Evolutionary conservation across 352 stramenopile species (phyloP).

Genomic region (Pythium sp.): DNA sequence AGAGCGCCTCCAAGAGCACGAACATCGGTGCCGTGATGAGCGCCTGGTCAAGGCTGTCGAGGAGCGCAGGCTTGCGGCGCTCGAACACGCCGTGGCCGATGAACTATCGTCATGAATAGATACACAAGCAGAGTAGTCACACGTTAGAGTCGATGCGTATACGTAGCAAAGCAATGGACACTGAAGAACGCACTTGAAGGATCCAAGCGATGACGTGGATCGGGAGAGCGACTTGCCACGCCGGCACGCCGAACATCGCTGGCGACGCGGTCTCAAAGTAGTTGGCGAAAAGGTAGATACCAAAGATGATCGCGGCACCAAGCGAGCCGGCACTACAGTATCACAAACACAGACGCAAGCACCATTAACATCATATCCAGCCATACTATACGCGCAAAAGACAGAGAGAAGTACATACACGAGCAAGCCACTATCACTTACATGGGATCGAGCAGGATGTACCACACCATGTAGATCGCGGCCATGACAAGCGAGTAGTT

Average conservation of each 20-base stretch:
- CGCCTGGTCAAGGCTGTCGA: slow-evolving; percentile 59
- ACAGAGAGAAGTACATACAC: background rate
- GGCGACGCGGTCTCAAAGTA: slow-evolving; percentile 24
- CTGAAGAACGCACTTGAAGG: slow-evolving; percentile 23
- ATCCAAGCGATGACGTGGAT: slow-evolving; percentile 50
- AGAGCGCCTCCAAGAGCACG: slow-evolving; percentile 52
- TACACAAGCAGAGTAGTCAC: background rate
- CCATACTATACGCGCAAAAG: slow-evolving; percentile 1
- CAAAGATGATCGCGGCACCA: slow-evolving; percentile 32
- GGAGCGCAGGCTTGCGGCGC: slow-evolving; percentile 50
- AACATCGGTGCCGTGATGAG: slow-evolving; percentile 59
- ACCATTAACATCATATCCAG: background rate
- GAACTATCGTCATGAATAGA: slow-evolving; percentile 25
- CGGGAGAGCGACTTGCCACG: slow-evolving; percentile 34
- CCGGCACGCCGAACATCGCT: slow-evolving; percentile 20
- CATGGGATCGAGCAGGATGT: slow-evolving; percentile 41
- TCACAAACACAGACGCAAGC: background rate
- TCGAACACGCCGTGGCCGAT: slow-evolving; percentile 63
- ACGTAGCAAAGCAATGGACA: background rate
- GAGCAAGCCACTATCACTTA: slow-evolving; percentile 11
- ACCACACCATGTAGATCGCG: slow-evolving; percentile 48
- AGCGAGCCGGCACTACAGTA: slow-evolving; percentile 27
- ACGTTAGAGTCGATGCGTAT: background rate
- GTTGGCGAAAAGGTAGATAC: slow-evolving; percentile 32
- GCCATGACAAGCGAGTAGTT: slow-evolving; percentile 34